Evolutionary conservation across 352 stramenopile species (phyloP), one percentile per base, ranked within the genome.

Genomic region (Globisporangium paddicum): DNA sequence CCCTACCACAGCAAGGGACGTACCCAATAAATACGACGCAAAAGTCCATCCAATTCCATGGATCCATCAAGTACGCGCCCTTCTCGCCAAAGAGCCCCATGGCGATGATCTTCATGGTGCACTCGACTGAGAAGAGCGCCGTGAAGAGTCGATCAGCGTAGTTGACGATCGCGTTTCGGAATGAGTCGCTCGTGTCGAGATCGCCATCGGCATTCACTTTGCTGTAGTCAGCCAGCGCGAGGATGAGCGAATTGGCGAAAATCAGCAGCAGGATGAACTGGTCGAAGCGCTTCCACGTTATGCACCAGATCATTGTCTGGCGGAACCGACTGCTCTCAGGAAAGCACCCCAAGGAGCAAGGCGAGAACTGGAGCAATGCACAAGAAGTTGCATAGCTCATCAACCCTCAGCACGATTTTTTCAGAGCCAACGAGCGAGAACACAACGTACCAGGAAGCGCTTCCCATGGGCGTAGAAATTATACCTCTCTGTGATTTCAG

Each of bases 1-100:
- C 18, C 40, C 37, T 6, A 14, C 59, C 18, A 16, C 30, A 30
- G n/a, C 23, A 5, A 28, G 32, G 26, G 13, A 65, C 65, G 14
- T 73, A 96, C 79, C 83, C 86, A 54, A 87, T 77, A 61, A 87
- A 80, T 18, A 97, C 90, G 47, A 97, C 87, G 50, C 93, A 62
- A 62, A 97, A 96, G 58, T 97, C 90, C 59, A 97, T 79, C 53
- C 83, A 78, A 48, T 97, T 97, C 90, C 87, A 97, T 13, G 80
- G 65, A 58, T 97, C 86, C 63, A 81, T 81, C 19, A 95, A 69
- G 60, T 96, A 97, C n/a, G 69, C 71, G 4, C 82, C 80, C 58
- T 84, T 57, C 2, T 88, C 85, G 1, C 77, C 66, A 45, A 88
- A 69, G 38, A 91, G 70, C 0, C 90, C 90, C 73, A 96, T 86